A percentile compares a stretch with the other conserved stretches of the same genome.
Evolutionary conservation across 176 grass and related monocot species (phyloP).

Genomic region (Triticum urartu): DNA sequence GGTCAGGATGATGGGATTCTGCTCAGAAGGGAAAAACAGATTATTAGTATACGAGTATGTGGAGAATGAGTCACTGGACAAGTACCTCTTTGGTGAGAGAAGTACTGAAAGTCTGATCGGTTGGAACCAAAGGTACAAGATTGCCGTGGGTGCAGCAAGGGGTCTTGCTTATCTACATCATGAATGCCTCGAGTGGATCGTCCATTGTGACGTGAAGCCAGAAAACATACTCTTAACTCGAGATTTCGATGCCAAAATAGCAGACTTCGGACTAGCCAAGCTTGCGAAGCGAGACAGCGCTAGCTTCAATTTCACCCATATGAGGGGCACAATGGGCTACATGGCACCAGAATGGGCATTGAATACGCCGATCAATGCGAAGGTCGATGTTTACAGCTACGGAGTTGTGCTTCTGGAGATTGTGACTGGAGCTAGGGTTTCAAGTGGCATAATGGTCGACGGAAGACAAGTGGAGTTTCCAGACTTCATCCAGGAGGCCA

Average conservation of each 20-base stretch:
- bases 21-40: conserved; percentile 44
- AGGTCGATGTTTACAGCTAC: conserved; percentile 79
- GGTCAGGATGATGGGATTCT: conserved; percentile 69
- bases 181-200: conserved; percentile 84
- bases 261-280: conserved; percentile 74
- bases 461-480: conserved; percentile 29
- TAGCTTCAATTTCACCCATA: conserved; percentile 53
- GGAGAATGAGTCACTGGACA: conserved; percentile 74
- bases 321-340: conserved; percentile 84
- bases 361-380: conserved; percentile 55
- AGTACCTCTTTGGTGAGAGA: conserved; percentile 52
- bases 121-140: conserved; percentile 74
- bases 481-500: conserved; percentile 39
- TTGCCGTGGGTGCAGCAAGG: conserved; percentile 55
- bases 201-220: conserved; percentile 89
- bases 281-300: conserved; percentile 46
- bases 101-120: conserved; percentile 37
- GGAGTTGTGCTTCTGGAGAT: conserved; percentile 69
- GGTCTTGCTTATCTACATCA: conserved; percentile 88
- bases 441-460: conserved; percentile 22
- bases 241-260: conserved; percentile 75
- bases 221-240: conserved; percentile 81
- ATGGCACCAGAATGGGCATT: conserved; percentile 88
- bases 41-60: conserved; percentile 70
- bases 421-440: conserved; percentile 58